Base-by-base conservation (phyloP, 1,139 yeast species). In the Pichia norvegensis region DNA sequence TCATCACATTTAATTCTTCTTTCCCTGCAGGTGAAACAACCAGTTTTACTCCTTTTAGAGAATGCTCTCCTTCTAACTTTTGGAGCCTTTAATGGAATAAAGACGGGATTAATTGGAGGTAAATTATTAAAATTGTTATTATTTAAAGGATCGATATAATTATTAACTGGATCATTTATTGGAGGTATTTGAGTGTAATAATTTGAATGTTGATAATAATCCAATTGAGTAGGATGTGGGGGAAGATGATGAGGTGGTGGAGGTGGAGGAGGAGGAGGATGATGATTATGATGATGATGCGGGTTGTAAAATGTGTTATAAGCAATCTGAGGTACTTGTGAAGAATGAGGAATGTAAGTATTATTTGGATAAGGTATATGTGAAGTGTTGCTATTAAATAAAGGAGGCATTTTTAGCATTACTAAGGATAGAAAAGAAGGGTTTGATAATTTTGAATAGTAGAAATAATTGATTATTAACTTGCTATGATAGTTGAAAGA, bases 1-100 rank as follows among this genome's bases (percentile, higher is more conserved):
- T 83, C 92, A 60, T 82, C 92, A 65, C 92, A 83, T 60, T 78
- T 78, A 54, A 83, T 81, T 50, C 88, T 68, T 57, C 90, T 68
- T 55, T 78, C 76, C 38, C 90, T 69, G 59, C 92, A 83, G 0
- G 90, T 83, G 46, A 81, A 61, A 59, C 92, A 83, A 2, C 92
- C 92, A 0, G 90, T 81, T 60, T 84, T 72, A 3, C 90, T 82
- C 57, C 84, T 66, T 54, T 78, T 62, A 47, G 62, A 52, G 20
- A 61, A 58, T 1, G 58, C 57, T 22, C 61, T 49, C 44, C 56
- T 60, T 41, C 54, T 43, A 5, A 40, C 13, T 17, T 27, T 35
- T 38, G 19, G 19, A 11, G 20, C 4, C 9, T 33, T 33, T 4
- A 9, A 7, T 16, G 20, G 3, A n/a, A 4, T 3, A 16, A 33